Conservation (phyloP, 2,329 filamentous ascomycete species). For the Fusarium sulawesiense region DNA sequence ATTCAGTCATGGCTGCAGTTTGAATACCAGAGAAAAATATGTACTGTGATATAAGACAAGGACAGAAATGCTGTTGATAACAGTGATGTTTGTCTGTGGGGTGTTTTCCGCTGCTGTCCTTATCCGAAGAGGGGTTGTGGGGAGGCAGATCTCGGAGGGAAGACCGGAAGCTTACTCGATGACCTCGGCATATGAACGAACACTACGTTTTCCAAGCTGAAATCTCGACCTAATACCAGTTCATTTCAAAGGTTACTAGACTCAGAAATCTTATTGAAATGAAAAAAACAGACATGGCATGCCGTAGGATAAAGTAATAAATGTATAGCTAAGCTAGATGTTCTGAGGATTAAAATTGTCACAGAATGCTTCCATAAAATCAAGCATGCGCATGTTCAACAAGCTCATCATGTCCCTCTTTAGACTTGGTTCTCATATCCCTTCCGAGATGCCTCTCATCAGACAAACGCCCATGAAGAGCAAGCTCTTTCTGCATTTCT, state of each 20-base stretch:
- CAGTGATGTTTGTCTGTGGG: neutral
- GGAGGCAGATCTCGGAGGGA: slow-evolving; percentile 15
- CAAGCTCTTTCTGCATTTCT: slow-evolving; percentile 17
- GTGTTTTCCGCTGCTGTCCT: slow-evolving; percentile 7
- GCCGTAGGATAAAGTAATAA: too few species aligned
- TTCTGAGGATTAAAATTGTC: too few species aligned
- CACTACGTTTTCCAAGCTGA: neutral
- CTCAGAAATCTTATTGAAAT: too few species aligned
- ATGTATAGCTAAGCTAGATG: too few species aligned
- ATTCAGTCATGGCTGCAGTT: neutral
- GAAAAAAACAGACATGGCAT: too few species aligned
- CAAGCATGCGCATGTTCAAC: neutral
- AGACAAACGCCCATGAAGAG: neutral
- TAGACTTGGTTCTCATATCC: neutral
- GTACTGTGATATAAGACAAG: neutral
- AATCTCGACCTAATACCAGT: too few species aligned
- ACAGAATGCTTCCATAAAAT: neutral
- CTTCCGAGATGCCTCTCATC: neutral
- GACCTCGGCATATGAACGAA: neutral
- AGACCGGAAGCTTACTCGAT: neutral
- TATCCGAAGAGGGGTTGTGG: slow-evolving; percentile 33
- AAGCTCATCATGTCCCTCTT: neutral
- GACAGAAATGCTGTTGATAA: neutral
- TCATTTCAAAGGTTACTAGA: too few species aligned
- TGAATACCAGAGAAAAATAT: rapidly evolving